Evolutionary conservation across 352 stramenopile genomes (phyloP).

Genomic region (Phytophthora syringae): DNA sequence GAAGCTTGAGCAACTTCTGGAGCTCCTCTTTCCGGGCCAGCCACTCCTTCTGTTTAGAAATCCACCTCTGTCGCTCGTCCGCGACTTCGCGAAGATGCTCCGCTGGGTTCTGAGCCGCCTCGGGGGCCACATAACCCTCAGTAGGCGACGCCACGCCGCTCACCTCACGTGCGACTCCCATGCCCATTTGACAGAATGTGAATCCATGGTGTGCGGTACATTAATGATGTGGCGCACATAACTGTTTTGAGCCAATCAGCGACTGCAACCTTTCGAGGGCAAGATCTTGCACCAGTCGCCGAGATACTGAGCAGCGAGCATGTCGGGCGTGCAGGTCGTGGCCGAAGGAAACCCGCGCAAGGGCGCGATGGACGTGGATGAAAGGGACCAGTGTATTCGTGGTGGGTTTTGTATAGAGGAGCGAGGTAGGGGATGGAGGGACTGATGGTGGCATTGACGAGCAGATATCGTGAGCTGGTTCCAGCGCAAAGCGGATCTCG

Average conservation of each 20-base stretch:
- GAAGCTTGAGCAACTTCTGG: slow-evolving; percentile 37
- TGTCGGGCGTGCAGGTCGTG: slow-evolving; percentile 82
- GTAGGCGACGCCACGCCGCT: slow-evolving; percentile 6
- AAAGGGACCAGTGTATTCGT: slow-evolving; percentile 83
- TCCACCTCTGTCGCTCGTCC: slow-evolving; percentile 29
- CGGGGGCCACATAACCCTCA: slow-evolving; percentile 1
- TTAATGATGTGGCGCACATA: slow-evolving; percentile 1
- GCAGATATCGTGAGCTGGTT: slow-evolving; percentile 89
- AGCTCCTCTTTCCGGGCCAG: slow-evolving; percentile 36
- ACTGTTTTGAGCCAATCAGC: slow-evolving; percentile 24
- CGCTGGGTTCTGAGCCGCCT: slow-evolving; percentile 17
- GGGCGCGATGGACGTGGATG: slow-evolving; percentile 82
- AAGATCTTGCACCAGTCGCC: slow-evolving; percentile 20
- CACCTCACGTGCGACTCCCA: slow-evolving; percentile 14
- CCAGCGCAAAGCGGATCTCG: slow-evolving; percentile 77
- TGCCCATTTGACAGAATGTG: slow-evolving; percentile 4
- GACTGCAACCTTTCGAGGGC: slow-evolving; percentile 33
- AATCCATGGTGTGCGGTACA: slow-evolving; percentile 14
- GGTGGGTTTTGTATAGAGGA: slow-evolving; percentile 30
- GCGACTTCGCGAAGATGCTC: slow-evolving; percentile 25
- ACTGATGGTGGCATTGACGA: background rate
- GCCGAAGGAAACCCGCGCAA: slow-evolving; percentile 72
- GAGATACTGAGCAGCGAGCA: slow-evolving; percentile 25
- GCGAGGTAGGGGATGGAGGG: background rate
- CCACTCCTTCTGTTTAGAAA: slow-evolving; percentile 31